Evolutionary conservation across 257 asterid genomes (phyloP).

Genomic region (Schizonepeta tenuifolia): DNA sequence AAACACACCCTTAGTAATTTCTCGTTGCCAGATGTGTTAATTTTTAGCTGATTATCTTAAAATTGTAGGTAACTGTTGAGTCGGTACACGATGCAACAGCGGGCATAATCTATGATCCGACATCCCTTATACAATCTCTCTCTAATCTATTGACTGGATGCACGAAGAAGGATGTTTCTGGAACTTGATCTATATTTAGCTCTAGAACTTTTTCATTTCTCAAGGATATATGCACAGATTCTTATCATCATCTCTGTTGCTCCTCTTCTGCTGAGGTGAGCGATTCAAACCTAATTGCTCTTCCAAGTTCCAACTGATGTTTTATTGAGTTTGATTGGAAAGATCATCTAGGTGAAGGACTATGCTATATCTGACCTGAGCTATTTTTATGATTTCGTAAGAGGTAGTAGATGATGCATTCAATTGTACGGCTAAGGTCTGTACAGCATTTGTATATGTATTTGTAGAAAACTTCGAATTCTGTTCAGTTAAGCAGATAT

Average conservation of each 20-base stretch:
- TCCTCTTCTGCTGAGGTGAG: conserved; percentile 24
- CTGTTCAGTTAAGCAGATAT: conserved; percentile 11
- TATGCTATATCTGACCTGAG: not conserved
- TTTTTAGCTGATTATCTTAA: not conserved
- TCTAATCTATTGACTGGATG: conserved; percentile 49
- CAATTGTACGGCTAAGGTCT: not conserved
- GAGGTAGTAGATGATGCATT: not conserved
- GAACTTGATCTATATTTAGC: conserved; percentile 26
- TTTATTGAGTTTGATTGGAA: not conserved
- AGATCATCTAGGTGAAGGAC: not conserved
- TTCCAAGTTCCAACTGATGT: not conserved
- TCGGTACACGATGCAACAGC: conserved; percentile 62
- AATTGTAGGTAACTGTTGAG: conserved; percentile 77
- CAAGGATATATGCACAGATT: conserved; percentile 8
- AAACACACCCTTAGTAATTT: not conserved
- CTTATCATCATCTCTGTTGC: not conserved
- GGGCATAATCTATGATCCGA: conserved; percentile 74
- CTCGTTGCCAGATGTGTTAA: not conserved
- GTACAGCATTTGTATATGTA: conserved; percentile 24
- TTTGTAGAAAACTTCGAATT: not conserved
- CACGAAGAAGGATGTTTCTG: conserved; percentile 23
- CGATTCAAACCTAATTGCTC: not conserved
- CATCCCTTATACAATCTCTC: conserved; percentile 69
- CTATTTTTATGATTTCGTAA: not conserved
- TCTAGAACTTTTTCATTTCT: not conserved